Conservation (phyloP, 176 grass and related monocot species). For the Alloteropsis semialata region DNA sequence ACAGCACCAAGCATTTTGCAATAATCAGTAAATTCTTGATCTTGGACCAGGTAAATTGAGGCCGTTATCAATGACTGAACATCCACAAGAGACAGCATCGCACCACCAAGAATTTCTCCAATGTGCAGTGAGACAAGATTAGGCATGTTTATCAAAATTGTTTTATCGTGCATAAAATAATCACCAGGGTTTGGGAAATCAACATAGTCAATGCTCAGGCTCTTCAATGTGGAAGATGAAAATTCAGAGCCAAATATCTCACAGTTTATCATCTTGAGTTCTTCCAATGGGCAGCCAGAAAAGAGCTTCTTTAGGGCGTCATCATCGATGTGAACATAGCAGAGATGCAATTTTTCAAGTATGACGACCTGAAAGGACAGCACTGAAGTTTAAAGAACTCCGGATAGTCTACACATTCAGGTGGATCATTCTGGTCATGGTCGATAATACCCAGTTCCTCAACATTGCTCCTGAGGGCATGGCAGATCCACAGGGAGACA, state of each 20-base stretch:
- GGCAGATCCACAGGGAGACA: not conserved
- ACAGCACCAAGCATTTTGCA: not conserved
- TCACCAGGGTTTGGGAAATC: not conserved
- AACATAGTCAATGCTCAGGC: not conserved
- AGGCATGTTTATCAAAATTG: not conserved
- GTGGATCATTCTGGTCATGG: not conserved
- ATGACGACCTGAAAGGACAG: not conserved
- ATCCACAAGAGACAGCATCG: not conserved
- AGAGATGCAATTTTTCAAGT: not conserved
- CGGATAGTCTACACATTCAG: too few species aligned
- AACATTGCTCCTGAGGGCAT: not conserved
- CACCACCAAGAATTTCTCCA: not conserved
- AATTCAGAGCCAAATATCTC: not conserved
- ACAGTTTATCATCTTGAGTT: not conserved
- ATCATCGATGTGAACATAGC: not conserved
- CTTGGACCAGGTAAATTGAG: not conserved
- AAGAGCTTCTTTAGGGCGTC: not conserved
- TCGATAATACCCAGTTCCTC: not conserved
- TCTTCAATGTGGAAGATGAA: not conserved
- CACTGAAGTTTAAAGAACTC: not conserved
- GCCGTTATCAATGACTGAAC: not conserved
- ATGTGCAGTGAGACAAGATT: not conserved
- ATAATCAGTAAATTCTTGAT: accelerated
- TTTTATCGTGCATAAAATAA: too few species aligned
- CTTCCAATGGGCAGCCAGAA: slow-evolving; percentile 2